Evolutionary conservation across 805 yeast genomes (phyloP).

Genomic region (Saccharomycopsis sp.): DNA sequence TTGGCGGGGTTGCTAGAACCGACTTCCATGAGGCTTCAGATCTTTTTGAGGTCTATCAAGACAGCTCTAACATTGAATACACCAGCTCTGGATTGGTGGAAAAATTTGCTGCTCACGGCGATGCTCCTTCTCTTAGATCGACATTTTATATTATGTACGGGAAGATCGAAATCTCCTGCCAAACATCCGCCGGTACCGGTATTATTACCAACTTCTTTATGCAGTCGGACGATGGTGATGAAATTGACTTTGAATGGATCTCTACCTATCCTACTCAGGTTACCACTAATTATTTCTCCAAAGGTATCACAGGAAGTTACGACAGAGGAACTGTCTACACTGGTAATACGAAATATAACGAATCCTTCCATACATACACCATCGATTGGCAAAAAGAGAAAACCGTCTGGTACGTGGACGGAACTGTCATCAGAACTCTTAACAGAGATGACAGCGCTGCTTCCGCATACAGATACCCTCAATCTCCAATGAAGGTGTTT

Average conservation of each 20-base stretch:
- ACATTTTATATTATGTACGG: conserved; percentile 70
- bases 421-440: conserved; percentile 49
- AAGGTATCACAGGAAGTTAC: conserved; percentile 53
- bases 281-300: conserved; percentile 51
- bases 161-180: conserved; percentile 48
- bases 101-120: conserved; percentile 47
- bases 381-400: conserved; percentile 55
- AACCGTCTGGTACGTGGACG: conserved; percentile 55
- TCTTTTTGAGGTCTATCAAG: conserved; percentile 25
- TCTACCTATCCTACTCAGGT: conserved; percentile 55
- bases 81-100: conserved; percentile 52
- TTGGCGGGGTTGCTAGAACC: conserved; percentile 39
- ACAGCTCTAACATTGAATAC: conserved; percentile 36
- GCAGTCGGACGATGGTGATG: conserved; percentile 63
- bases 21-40: conserved; percentile 34
- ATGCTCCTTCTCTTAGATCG: conserved; percentile 57
- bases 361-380: conserved; percentile 51
- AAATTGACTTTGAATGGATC: conserved; percentile 64
- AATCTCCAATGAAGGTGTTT: conserved; percentile 50
- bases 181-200: conserved; percentile 58
- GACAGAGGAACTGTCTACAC: conserved; percentile 43
- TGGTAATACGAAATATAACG: not conserved
- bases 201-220: conserved; percentile 57
- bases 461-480: conserved; percentile 54
- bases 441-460: conserved; percentile 29